A percentile compares a stretch with the other conserved stretches of the same genome.
phyloP scores from a whole-genome alignment of 2,329 filamentous ascomycete species.

The Xylaria sp. region DNA sequence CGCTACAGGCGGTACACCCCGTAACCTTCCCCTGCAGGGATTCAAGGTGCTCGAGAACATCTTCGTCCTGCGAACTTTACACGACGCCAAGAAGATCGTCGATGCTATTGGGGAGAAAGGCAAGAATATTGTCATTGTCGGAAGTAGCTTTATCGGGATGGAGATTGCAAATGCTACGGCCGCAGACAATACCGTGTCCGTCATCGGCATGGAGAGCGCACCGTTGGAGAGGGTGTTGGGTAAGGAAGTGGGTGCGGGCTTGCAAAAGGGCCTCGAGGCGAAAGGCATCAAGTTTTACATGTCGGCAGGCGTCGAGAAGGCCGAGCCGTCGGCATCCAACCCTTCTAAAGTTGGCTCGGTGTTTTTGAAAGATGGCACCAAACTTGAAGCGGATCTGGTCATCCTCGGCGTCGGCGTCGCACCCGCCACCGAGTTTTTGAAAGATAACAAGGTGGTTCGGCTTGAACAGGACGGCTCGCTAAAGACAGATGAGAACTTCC shows the following conservation, averaged over 20 bases:
- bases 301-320: constrained; percentile 83
- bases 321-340: constrained; percentile 75
- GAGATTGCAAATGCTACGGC: constrained; percentile 88
- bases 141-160: constrained; percentile 97
- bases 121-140: constrained; percentile 93
- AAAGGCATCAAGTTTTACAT: constrained; percentile 91
- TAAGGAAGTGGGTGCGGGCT: constrained; percentile 79
- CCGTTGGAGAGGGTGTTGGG: constrained; percentile 91
- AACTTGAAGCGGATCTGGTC: constrained; percentile 86
- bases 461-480: constrained; percentile 89
- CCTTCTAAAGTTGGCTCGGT: constrained; percentile 81
- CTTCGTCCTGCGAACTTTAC: constrained; percentile 82
- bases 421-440: constrained; percentile 85
- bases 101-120: constrained; percentile 81
- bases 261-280: constrained; percentile 82
- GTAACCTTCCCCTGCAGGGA: constrained; percentile 80
- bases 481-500: constrained; percentile 81
- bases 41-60: constrained; percentile 90
- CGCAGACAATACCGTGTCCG: constrained; percentile 83
- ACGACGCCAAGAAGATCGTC: constrained; percentile 81
- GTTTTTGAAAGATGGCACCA: constrained; percentile 85
- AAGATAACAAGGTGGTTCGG: constrained; percentile 73
- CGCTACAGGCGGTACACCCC: constrained; percentile 85
- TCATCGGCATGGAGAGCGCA: constrained; percentile 87
- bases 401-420: constrained; percentile 90